Evolutionary conservation across 352 stramenopile species (phyloP).

Genomic region (Globisporangium irregulare): DNA sequence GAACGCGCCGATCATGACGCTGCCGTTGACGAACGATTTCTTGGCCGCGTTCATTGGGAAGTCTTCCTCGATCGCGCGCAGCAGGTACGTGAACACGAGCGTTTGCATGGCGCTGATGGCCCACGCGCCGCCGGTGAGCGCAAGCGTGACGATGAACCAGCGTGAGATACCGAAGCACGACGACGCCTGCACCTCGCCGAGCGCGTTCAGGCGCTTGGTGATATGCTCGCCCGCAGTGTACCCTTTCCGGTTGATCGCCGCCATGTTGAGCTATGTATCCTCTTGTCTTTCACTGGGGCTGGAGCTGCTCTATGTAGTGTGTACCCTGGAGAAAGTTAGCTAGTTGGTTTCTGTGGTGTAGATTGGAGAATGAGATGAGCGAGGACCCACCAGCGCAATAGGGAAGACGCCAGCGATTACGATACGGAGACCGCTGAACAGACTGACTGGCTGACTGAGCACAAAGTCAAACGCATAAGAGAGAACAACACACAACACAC

Average conservation of each 20-base stretch:
- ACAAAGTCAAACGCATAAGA: neutral
- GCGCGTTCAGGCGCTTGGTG: constrained; percentile 12
- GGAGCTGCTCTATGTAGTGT: no score
- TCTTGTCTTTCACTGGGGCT: neutral
- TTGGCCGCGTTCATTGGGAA: constrained; percentile 8
- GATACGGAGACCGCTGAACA: no score
- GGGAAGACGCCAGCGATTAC: neutral
- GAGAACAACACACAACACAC: neutral
- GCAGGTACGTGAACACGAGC: constrained; percentile 24
- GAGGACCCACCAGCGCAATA: neutral
- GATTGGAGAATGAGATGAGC: neutral
- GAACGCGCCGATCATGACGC: constrained; percentile 25
- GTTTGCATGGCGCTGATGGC: constrained; percentile 28
- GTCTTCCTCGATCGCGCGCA: constrained; percentile 15
- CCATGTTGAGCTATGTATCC: neutral
- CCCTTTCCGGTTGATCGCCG: constrained; percentile 8
- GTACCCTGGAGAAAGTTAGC: neutral
- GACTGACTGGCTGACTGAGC: neutral
- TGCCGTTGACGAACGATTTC: constrained; percentile 12
- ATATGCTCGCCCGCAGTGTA: constrained; percentile 10
- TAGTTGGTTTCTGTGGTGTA: neutral
- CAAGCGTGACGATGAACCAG: constrained; percentile 14
- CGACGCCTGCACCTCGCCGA: neutral
- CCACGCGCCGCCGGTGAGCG: constrained; percentile 16
- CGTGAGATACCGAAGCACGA: constrained; percentile 12